Evolutionary conservation across 2,329 filamentous ascomycete genomes (phyloP), one percentile per base, ranked within the genome.

Genomic region (Diplocarpon rosae): DNA sequence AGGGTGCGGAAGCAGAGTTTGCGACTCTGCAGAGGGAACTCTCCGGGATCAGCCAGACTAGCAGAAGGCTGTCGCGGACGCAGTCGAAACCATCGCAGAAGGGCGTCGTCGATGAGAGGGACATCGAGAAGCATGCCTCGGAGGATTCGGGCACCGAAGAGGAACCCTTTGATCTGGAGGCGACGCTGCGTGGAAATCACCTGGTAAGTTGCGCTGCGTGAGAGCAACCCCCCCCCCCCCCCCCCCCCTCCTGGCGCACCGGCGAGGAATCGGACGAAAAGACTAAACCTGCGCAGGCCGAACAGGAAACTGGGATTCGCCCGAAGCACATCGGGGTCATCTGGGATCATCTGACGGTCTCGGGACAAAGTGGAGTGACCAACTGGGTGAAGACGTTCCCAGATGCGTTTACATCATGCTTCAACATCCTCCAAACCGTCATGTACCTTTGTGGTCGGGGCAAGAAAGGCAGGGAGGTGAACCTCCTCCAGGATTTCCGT

Each of bases 251-350:
- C n/a, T n/a, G n/a, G 20, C 20, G 7, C 20, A 24, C 20, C 3
- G 7, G 7, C 20, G 20, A 4, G 20, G 7, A 24, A 24, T 24
- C n/a, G 20, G 20, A 24, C 20, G n/a, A 24, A 24, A 24, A 24
- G 20, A 7, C 20, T 24, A 24, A 24, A 24, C 3, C 20, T 24
- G 20, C 11, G 6, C 15, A 52, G 43, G 81, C 85, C 8, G 83
- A 87, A 58, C 72, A 75, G 49, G 78, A 83, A 50, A 83, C 84
- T 5, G 87, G 87, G 1, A 93, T 93, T 63, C 80, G 79, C 48
- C 72, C 79, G 5, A 93, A 93, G 68, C 78, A 83, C 55, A 83
- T 88, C 48, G 83, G 85, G 27, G 83, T 87, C 0, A 75, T 84
- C 50, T 93, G 85, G 85, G 77, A 92, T 43, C 71, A 73, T 14